These are phyloP conservation scores for Ceratocystiopsis sp. DNA, from an alignment of 2,329 filamentous ascomycete species.

Conservation along the genomic window DNA sequence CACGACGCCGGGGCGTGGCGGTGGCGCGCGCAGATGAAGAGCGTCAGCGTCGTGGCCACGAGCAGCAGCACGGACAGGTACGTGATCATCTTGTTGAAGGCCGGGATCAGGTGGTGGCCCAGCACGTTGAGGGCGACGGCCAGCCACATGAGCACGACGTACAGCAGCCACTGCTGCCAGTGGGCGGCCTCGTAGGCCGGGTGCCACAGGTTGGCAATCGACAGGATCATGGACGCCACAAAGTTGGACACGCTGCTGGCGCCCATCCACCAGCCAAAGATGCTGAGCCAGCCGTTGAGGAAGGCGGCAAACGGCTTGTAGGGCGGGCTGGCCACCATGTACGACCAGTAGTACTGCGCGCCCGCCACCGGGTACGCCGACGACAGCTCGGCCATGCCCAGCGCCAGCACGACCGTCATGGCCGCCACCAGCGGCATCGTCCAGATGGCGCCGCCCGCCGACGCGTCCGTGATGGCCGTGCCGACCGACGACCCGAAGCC, in stretches of 20 bases:
- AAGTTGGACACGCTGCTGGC: slow-evolving; percentile 6
- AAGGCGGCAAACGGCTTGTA: slow-evolving; percentile 12
- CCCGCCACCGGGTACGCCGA: slow-evolving; percentile 19
- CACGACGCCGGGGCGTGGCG: slow-evolving; percentile 2
- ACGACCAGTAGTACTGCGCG: slow-evolving; percentile 26
- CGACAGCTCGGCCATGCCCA: slow-evolving; percentile 11
- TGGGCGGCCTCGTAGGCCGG: slow-evolving; percentile 3
- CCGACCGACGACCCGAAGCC: slow-evolving; percentile 15
- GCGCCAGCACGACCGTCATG: slow-evolving; percentile 13
- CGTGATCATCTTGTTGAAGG: slow-evolving; percentile 5
- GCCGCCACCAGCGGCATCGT: slow-evolving; percentile 12
- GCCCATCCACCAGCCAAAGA: slow-evolving; percentile 7
- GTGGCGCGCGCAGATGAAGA: slow-evolving; percentile 9
- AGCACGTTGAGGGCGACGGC: slow-evolving; percentile 3
- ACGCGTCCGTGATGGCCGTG: slow-evolving; percentile 13
- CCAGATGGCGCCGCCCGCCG: slow-evolving; percentile 13
- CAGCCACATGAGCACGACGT: slow-evolving; percentile 3
- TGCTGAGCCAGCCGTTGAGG: slow-evolving; percentile 7
- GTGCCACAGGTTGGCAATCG: slow-evolving; percentile 3
- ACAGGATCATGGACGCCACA: slow-evolving; percentile 6
- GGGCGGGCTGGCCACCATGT: slow-evolving; percentile 8
- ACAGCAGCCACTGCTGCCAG: slow-evolving; percentile 5
- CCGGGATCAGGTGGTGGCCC: background rate
- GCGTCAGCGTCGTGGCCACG: slow-evolving; percentile 37
- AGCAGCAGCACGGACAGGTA: slow-evolving; percentile 36